A percentile compares a stretch with the other conserved stretches of the same genome.
Conservation (phyloP, 108 stramenopile species). For the Epithemia pelagica region DNA sequence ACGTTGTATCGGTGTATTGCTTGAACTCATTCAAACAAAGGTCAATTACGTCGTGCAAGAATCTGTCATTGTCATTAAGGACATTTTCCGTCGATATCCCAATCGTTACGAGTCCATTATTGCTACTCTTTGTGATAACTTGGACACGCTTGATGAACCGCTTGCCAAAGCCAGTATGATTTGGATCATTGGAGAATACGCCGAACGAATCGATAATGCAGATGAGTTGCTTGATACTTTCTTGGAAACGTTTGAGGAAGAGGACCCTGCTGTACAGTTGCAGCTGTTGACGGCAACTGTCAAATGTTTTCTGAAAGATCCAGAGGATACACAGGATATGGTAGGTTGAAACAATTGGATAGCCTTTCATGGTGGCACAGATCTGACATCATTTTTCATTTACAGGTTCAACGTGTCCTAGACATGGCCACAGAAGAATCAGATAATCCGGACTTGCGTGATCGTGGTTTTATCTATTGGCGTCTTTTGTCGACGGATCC, state of each 20-base stretch:
- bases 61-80: slow-evolving; percentile 98
- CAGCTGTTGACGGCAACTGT: slow-evolving; percentile 98
- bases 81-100: slow-evolving; percentile 99
- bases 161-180: slow-evolving; percentile 98
- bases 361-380: too few species aligned
- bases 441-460: slow-evolving; percentile 98
- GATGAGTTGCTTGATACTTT: slow-evolving; percentile 97
- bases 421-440: slow-evolving; percentile 95
- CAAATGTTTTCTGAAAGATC: slow-evolving; percentile 98
- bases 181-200: slow-evolving; percentile 99
- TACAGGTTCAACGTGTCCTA: slow-evolving; percentile 73
- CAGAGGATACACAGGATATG: slow-evolving; percentile 97
- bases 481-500: slow-evolving; percentile 94
- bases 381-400: too few species aligned
- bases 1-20: slow-evolving; percentile 95
- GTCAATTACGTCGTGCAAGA: slow-evolving; percentile 99
- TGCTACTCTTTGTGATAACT: slow-evolving; percentile 96
- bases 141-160: slow-evolving; percentile 98
- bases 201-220: slow-evolving; percentile 98
- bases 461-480: slow-evolving; percentile 99
- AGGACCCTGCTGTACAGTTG: slow-evolving; percentile 94
- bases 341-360: slow-evolving; percentile 52
- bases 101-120: slow-evolving; percentile 97
- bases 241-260: slow-evolving; percentile 94
- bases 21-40: slow-evolving; percentile 98